phyloP scores from a whole-genome alignment of 2,329 filamentous ascomycete species.

The Stachybotrys echinatus region DNA sequence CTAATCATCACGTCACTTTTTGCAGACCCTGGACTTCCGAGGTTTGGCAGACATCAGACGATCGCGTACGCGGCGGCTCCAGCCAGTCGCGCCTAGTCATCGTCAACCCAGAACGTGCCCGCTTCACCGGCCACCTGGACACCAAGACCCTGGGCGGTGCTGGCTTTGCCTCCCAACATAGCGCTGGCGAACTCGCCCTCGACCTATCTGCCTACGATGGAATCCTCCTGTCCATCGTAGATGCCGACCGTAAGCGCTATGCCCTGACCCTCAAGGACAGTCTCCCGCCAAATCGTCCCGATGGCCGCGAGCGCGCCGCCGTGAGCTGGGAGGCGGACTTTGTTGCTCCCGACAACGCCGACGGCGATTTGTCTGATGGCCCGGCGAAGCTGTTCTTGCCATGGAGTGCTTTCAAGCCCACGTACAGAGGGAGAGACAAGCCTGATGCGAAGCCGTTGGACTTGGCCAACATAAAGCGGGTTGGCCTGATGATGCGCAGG shows the following conservation, averaged over 20 bases:
- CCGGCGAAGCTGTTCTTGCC: conserved; percentile 34
- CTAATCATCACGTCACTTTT: too few relatives aligned
- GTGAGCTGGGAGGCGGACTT: conserved; percentile 75
- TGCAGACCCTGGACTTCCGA: conserved; percentile 51
- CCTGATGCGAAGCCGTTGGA: conserved; percentile 56
- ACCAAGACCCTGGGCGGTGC: conserved; percentile 71
- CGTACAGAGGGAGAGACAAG: conserved; percentile 65
- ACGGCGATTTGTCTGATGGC: conserved; percentile 30
- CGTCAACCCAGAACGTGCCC: conserved; percentile 31
- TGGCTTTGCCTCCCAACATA: conserved; percentile 77
- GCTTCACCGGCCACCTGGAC: conserved; percentile 67
- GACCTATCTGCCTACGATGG: conserved; percentile 61
- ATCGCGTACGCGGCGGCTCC: conserved; percentile 70
- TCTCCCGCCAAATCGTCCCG: conserved; percentile 47
- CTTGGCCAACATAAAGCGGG: conserved; percentile 53
- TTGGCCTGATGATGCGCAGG: conserved; percentile 81
- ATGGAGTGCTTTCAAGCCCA: conserved; percentile 64
- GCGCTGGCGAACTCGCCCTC: conserved; percentile 53
- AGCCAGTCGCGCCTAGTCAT: conserved; percentile 50
- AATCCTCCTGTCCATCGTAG: conserved; percentile 45
- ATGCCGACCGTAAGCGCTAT: conserved; percentile 61
- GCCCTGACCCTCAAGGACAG: conserved; percentile 72
- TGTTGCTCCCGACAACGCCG: conserved; percentile 16
- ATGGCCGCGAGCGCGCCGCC: conserved; percentile 66
- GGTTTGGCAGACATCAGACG: conserved; percentile 67